These are phyloP conservation scores for Diaporthe sp. DNA, from an alignment of 2,329 filamentous ascomycete species.

Conservation along the genomic window DNA sequence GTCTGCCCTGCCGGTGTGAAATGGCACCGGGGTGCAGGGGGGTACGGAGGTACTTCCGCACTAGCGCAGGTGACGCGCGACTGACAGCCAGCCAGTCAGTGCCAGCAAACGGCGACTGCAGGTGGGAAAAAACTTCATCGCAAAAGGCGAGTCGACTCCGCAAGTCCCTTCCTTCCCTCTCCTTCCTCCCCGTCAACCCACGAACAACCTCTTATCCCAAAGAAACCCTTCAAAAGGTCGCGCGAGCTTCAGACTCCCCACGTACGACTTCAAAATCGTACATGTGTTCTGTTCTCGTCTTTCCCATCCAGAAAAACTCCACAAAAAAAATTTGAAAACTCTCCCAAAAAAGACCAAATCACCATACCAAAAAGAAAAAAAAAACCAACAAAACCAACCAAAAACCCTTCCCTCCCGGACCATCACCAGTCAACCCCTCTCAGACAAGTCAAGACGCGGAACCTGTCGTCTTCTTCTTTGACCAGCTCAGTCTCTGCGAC, in stretches of 20 bases:
- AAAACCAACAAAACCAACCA: constrained; percentile 20
- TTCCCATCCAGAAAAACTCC: constrained; percentile 64
- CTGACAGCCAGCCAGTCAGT: constrained; percentile 25
- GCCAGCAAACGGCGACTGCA: constrained; percentile 31
- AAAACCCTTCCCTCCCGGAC: constrained; percentile 31
- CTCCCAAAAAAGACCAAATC: constrained; percentile 56
- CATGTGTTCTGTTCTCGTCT: constrained; percentile 72
- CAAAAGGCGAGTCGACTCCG: constrained; percentile 33
- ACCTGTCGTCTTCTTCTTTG: constrained; percentile 37
- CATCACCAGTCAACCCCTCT: constrained; percentile 11
- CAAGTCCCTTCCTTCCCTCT: constrained; percentile 44
- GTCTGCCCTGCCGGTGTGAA: neutral
- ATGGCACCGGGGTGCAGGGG: neutral
- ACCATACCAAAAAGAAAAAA: constrained; percentile 33
- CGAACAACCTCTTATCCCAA: constrained; percentile 62
- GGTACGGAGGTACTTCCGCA: constrained; percentile 28
- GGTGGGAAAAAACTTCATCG: constrained; percentile 37
- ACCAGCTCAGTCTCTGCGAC: constrained; percentile 32
- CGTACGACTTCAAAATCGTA: constrained; percentile 66
- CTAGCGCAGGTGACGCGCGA: constrained; percentile 31
- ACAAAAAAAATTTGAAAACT: constrained; percentile 73
- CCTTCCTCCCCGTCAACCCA: constrained; percentile 53
- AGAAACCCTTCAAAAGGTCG: constrained; percentile 53
- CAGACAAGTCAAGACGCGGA: constrained; percentile 38
- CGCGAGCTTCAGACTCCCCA: constrained; percentile 58